Evolutionary conservation across 2,329 filamentous ascomycete species (phyloP).

Genomic region (Chaetomiaceae sp.): DNA sequence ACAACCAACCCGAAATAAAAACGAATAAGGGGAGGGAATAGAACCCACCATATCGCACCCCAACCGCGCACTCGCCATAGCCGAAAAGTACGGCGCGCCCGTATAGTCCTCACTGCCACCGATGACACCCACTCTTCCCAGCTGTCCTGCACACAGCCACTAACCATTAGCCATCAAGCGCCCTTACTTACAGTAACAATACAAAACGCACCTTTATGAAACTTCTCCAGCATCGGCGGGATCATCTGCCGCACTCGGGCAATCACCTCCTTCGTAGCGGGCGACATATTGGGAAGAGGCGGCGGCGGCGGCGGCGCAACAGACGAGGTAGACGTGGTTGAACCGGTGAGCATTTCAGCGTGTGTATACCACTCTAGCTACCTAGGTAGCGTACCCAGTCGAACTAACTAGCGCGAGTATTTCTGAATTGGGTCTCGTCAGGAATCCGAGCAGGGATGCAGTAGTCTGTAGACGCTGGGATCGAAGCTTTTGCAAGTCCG

Average conservation of each 20-base stretch:
- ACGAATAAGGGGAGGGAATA: too few species aligned
- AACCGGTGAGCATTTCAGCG: conserved; percentile 21
- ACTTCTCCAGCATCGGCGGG: conserved; percentile 89
- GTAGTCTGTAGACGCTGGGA: too few species aligned
- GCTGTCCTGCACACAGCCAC: conserved; percentile 61
- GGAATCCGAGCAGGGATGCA: neutral
- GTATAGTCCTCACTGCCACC: conserved; percentile 96
- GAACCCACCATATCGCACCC: conserved; percentile 77
- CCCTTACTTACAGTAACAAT: neutral
- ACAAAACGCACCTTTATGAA: conserved; percentile 75
- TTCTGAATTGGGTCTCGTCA: too few species aligned
- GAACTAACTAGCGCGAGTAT: too few species aligned
- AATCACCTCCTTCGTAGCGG: conserved; percentile 69
- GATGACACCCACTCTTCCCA: conserved; percentile 88
- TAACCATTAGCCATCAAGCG: neutral
- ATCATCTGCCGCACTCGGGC: conserved; percentile 82
- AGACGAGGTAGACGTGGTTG: neutral
- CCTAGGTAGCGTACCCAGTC: too few species aligned
- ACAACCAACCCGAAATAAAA: neutral
- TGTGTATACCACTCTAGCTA: too few species aligned
- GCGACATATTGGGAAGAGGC: conserved; percentile 52
- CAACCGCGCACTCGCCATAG: conserved; percentile 88
- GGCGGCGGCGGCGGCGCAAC: neutral
- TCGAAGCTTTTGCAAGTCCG: too few species aligned
- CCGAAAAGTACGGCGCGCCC: conserved; percentile 95